Percentiles rank a stretch among this genome's conserved stretches.
phyloP scores from a whole-genome alignment of 345 rosid genomes.

The Lepidium didymum region DNA sequence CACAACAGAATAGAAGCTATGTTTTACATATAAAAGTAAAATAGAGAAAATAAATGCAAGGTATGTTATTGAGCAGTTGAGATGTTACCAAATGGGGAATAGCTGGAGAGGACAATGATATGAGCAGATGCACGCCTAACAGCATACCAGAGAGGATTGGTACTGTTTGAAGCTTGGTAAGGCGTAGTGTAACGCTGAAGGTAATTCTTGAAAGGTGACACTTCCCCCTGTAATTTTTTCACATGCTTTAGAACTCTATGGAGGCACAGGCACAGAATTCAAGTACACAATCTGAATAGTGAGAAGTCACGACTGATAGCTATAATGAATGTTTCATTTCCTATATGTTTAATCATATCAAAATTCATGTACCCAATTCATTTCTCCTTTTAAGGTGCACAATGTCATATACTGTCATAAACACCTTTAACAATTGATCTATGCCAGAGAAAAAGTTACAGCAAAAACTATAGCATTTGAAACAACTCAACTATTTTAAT shows the following conservation, averaged over 20 bases:
- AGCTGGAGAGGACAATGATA: slow-evolving; percentile 88
- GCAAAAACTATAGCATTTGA: not conserved
- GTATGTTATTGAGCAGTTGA: not conserved
- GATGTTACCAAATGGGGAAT: slow-evolving; percentile 86
- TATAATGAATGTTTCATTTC: not conserved
- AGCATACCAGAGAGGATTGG: slow-evolving; percentile 82
- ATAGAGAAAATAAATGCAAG: not conserved
- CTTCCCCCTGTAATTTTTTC: slow-evolving; percentile 51
- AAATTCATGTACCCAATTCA: not conserved
- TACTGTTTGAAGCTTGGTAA: slow-evolving; percentile 69
- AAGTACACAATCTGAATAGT: not conserved
- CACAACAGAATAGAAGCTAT: not conserved
- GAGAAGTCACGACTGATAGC: not conserved
- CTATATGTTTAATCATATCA: not conserved
- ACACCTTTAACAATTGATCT: not conserved
- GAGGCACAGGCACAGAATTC: not conserved
- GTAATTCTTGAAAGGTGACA: slow-evolving; percentile 70
- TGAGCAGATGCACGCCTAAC: slow-evolving; percentile 92
- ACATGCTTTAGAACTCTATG: not conserved
- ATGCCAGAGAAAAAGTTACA: not conserved
- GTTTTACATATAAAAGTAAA: not conserved
- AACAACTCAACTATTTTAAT: not conserved
- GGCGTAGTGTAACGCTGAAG: slow-evolving; percentile 85
- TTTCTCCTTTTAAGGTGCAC: not conserved
- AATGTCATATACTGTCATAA: not conserved